These are phyloP conservation scores for Fraxinus albicans DNA, from an alignment of 305 asterid species.

Conservation along the genomic window DNA sequence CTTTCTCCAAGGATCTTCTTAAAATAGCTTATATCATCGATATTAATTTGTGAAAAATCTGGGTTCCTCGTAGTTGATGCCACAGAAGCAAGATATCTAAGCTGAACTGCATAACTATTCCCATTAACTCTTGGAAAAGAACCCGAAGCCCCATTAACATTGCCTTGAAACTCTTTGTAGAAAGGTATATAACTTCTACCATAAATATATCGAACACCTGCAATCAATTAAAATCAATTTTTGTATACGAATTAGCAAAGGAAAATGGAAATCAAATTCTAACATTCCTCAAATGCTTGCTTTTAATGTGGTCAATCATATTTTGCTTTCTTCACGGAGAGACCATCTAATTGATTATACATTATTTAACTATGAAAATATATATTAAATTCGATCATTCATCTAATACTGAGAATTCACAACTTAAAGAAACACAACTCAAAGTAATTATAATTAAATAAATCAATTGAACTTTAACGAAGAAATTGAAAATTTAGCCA, in stretches of 20 bases:
- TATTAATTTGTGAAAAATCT: constrained; percentile 53
- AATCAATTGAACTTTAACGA: background rate
- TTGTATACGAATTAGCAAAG: background rate
- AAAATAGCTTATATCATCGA: constrained; percentile 74
- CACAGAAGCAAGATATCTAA: constrained; percentile 50
- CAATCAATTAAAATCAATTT: constrained; percentile 11
- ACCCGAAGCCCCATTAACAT: constrained; percentile 21
- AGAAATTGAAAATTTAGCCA: constrained; percentile 5
- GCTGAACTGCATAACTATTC: constrained; percentile 30
- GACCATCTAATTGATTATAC: constrained; percentile 4
- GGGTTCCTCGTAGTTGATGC: constrained; percentile 52
- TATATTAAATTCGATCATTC: background rate
- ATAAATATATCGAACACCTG: constrained; percentile 29
- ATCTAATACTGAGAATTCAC: background rate
- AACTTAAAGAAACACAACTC: background rate
- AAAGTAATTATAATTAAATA: background rate
- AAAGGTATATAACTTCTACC: constrained; percentile 18
- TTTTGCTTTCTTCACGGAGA: background rate
- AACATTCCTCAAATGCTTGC: background rate
- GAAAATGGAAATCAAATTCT: background rate
- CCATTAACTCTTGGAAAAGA: constrained; percentile 28
- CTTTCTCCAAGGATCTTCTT: constrained; percentile 73
- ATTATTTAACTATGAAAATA: background rate
- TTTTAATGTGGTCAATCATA: background rate
- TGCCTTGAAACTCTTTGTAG: constrained; percentile 25